Base-by-base conservation (phyloP, 306 rosid genomes). In the Styphnolobium japonicum region DNA sequence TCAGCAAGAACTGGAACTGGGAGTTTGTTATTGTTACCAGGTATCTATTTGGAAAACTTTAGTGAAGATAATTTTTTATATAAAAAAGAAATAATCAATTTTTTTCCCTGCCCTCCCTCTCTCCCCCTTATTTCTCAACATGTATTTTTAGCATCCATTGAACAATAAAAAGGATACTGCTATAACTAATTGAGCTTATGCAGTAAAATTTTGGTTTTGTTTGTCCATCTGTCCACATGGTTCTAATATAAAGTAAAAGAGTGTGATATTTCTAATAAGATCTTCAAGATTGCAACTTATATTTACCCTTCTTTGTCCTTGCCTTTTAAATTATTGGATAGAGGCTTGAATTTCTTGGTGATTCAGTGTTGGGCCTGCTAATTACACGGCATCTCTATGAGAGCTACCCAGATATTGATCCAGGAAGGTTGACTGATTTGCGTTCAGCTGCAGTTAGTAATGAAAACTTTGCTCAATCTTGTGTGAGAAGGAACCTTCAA, bases 261-360 rank as follows among this genome's bases (percentile, higher is more conserved):
- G 11, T 56, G 65, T 11, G 23, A 22, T 73, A 8, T 73, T 60
- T 73, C 42, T 25, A 22, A n/a, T 63, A 40, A 60, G 37, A 60
- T 21, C 29, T 60, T 74, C 19, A n/a, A 16, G 11, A 60, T 75
- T 19, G 12, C 21, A 15, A 55, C 15, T 76, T 14, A 46, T 3
- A 18, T 16, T 14, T 55, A 25, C 10, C 19, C 12, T 0, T 42
- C 37, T 43, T 6, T 31, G 18, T 19, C 25, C 15, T 37, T 62
- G 31, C 67, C 75, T 18, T 68, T 29, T 48, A 58, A 68, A 27
- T 53, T 33, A 73, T 62, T 85, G 23, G 36, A 40, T 88, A 91
- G 97, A 83, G 92, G 76, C 93, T 89, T 45, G 94, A 91, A 76
- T 91, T 86, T 89, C 93, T 91, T 7, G 97, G 97, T 0, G 97